Percentiles rank a stretch among this genome's conserved stretches.
Evolutionary conservation across 2,329 filamentous ascomycete genomes (phyloP).

Genomic region (Helotiales sp.): DNA sequence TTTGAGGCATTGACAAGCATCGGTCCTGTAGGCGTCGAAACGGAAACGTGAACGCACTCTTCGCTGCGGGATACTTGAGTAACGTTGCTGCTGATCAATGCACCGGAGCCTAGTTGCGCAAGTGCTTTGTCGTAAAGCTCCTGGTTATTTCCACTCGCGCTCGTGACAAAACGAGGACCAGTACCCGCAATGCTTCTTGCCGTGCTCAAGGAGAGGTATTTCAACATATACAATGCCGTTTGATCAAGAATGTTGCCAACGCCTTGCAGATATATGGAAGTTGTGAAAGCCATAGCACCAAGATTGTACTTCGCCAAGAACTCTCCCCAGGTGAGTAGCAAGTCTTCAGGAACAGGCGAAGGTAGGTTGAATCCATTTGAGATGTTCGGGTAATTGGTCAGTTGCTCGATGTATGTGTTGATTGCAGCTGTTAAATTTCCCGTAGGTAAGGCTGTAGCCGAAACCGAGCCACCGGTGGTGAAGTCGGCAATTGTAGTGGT

Average conservation of each 20-base stretch:
- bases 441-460: background rate
- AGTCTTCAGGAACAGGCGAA: conserved; percentile 13
- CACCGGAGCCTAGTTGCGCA: background rate
- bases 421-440: background rate
- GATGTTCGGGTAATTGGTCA: background rate
- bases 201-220: conserved; percentile 15
- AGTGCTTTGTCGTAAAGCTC: conserved; percentile 3
- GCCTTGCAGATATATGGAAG: background rate
- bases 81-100: conserved; percentile 4
- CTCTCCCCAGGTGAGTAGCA: conserved; percentile 10
- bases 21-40: conserved; percentile 33
- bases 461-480: background rate
- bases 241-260: conserved; percentile 9
- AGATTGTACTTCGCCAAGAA: conserved; percentile 14
- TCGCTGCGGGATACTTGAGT: background rate
- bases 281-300: background rate
- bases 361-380: conserved; percentile 8
- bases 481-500: background rate
- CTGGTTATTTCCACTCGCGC: background rate
- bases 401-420: background rate
- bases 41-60: conserved; percentile 30
- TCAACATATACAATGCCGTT: conserved; percentile 10
- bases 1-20: conserved; percentile 40
- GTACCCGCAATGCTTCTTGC: background rate
- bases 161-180: background rate